Conservation (phyloP, 1,284 basidiomycete species). For the Xerocomus nothofagi region DNA sequence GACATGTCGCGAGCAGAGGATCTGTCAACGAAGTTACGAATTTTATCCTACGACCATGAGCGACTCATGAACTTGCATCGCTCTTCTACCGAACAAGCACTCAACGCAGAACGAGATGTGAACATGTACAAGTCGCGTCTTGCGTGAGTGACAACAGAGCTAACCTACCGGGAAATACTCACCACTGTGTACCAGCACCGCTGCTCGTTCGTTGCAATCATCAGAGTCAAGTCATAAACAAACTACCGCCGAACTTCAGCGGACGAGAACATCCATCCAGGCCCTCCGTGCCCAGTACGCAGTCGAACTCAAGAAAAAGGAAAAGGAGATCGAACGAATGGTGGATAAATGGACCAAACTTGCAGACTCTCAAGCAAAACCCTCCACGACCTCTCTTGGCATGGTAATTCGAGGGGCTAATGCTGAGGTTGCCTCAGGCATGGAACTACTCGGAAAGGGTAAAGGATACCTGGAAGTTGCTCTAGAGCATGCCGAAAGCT, state of each 20-base stretch:
- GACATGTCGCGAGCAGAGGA: slow-evolving; percentile 82
- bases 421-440: slow-evolving; percentile 47
- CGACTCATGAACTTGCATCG: slow-evolving; percentile 66
- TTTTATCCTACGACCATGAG: slow-evolving; percentile 82
- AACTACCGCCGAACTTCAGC: slow-evolving; percentile 65
- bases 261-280: slow-evolving; percentile 62
- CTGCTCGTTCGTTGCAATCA: slow-evolving; percentile 53
- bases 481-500: slow-evolving; percentile 71
- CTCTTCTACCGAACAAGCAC: slow-evolving; percentile 54
- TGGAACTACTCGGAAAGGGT: slow-evolving; percentile 48
- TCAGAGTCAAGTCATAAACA: slow-evolving; percentile 68
- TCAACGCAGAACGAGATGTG: slow-evolving; percentile 72
- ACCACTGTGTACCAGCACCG: slow-evolving; percentile 42
- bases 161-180: slow-evolving; percentile 2
- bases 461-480: slow-evolving; percentile 67
- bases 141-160: slow-evolving; percentile 47
- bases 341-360: slow-evolving; percentile 77
- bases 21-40: slow-evolving; percentile 71
- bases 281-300: slow-evolving; percentile 65
- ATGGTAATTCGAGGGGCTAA: slow-evolving; percentile 55
- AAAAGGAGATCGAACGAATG: slow-evolving; percentile 79
- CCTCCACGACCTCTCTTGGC: slow-evolving; percentile 45
- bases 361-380: slow-evolving; percentile 62
- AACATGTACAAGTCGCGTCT: slow-evolving; percentile 70
- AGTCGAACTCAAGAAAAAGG: slow-evolving; percentile 77